Evolutionary conservation across 345 rosid species (phyloP), one percentile per base, ranked within the genome.

Genomic region (Geranium rotundifolium): DNA sequence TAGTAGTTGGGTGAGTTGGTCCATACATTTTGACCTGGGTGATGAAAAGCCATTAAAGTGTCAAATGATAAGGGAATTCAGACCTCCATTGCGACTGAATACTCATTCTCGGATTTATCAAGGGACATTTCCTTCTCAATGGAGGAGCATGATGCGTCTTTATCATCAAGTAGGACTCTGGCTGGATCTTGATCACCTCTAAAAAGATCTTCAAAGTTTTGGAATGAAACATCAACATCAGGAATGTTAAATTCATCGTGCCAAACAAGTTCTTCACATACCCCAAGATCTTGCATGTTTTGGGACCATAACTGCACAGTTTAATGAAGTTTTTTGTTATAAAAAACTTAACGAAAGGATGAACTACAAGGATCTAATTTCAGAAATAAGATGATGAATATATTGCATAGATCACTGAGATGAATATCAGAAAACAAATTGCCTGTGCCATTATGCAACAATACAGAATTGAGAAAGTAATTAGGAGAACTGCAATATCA

Each of bases 251-350:
- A 77, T 71, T 88, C 83, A 56, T 84, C 87, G 52, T 67, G 68
- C 58, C 66, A 71, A 10, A 73, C 70, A 54, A 69, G 71, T 59
- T 91, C 92, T 73, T 91, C 86, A 62, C 96, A 91, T 62, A 88
- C 84, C 15, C 90, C 96, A 66, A 88, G 79, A 63, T 91, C 98
- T 84, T 83, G 91, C 75, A 91, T 78, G 67, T 82, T 88, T 67
- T 86, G 95, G 76, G 85, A 58, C 95, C 93, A 83, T 37, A 89
- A 67, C 98, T 91, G 76, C 76, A 58, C 34, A 67, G 60, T 17
- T 46, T 63, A 70, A 72, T 18, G 37, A 23, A 66, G 46, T 68
- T 30, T 30, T 15, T 10, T 15, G 62, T 58, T 41, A 29, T 7
- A 14, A 54, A 59, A 61, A 31, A 66, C 27, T 56, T 19, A 50